Evolutionary conservation across 2,329 filamentous ascomycete species (phyloP), one percentile per base, ranked within the genome.

Genomic region (Penicillium verrucosum): DNA sequence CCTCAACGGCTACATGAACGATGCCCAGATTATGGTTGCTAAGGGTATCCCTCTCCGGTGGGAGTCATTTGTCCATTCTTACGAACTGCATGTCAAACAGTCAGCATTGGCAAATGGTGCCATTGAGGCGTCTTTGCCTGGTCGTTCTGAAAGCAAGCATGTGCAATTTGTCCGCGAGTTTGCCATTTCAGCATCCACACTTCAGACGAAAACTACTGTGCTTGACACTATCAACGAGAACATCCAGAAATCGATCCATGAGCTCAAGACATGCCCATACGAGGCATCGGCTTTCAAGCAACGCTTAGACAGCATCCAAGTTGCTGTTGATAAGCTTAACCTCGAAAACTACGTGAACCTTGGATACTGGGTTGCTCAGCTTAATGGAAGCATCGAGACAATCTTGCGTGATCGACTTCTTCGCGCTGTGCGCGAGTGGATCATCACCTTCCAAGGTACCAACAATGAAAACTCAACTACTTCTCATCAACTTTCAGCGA

Each of bases 51-150:
- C 91, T 1, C 78, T 99, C 29, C 87, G 92, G 67, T 99, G 94
- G 94, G 94, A 99, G 70, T 96, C 94, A 0, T 97, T 99, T 67
- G 90, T 99, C 51, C 93, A 97, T 72, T 92, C 92, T 1, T 97
- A 97, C 73, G 94, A 99, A 72, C 82, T 97, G 32, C 92, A 92
- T 65, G 85, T 92, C 61, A 89, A 86, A 62, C 84, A 83, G 67
- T 77, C 82, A 3, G 81, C 84, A 52, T 75, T 85, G 40, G 77
- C 85, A 21, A 85, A 85, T 65, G 83, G 82, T 54, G 74, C 80
- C 69, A 77, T 88, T 69, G 82, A 89, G 68, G 75, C 82, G 60
- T 65, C 83, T 59, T 76, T 84, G 65, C 72, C 71, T 11, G 83
- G 84, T 63, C 81, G 82, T 47, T 82, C 84, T 18, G 92, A 96